phyloP scores from a whole-genome alignment of 495 filamentous ascomycete species.

The Aspergillus biplanus region DNA sequence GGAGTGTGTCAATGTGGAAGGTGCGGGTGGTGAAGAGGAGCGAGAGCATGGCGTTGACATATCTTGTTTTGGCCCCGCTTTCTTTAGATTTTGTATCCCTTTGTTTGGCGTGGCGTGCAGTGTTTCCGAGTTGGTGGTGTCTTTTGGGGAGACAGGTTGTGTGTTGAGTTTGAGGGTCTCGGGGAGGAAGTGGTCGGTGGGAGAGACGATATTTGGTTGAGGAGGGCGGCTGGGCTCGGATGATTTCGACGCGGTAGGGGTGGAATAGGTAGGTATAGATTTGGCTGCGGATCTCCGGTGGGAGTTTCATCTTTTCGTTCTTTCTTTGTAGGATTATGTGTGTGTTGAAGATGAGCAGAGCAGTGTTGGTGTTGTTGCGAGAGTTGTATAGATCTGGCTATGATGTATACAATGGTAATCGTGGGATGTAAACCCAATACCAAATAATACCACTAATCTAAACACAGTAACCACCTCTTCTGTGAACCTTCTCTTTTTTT shows the following conservation, averaged over 20 bases:
- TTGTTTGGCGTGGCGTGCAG: not conserved
- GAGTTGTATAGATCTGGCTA: too few species aligned
- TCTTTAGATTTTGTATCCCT: too few species aligned
- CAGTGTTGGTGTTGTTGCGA: too few species aligned
- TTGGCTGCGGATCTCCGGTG: conserved; percentile 21
- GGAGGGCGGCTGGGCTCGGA: conserved; percentile 11
- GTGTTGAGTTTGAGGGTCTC: conserved; percentile 5
- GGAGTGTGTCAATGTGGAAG: conserved; percentile 25
- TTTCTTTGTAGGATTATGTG: not conserved
- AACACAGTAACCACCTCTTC: too few species aligned
- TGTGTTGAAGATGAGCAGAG: not conserved
- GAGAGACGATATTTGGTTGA: conserved; percentile 15
- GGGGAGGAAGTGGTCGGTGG: conserved; percentile 10
- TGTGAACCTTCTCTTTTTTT: not conserved
- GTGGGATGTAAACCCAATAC: not conserved
- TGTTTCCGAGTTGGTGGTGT: not conserved
- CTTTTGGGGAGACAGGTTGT: not conserved
- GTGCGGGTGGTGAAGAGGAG: conserved; percentile 23
- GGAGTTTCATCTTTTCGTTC: conserved; percentile 14
- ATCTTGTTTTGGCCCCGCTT: too few species aligned
- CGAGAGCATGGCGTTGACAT: not conserved
- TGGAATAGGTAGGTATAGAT: conserved; percentile 25
- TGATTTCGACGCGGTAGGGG: conserved; percentile 16
- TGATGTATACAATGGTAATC: too few species aligned
- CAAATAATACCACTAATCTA: not conserved